phyloP scores from a whole-genome alignment of 225 moss, liverwort and hornwort species.

The Neckera pumila region DNA sequence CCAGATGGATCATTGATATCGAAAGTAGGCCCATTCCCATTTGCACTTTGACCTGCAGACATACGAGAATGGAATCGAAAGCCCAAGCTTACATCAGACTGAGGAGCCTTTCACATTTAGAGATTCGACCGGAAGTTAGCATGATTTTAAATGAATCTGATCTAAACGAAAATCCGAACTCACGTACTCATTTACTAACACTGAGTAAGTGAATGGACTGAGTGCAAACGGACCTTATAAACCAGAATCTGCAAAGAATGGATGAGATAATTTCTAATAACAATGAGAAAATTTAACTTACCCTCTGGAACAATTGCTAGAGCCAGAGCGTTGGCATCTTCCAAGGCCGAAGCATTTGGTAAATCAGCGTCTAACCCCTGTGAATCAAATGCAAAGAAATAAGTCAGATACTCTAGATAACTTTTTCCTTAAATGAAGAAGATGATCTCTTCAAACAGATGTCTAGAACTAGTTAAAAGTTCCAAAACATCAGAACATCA shows the following conservation, averaged over 20 bases:
- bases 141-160: not conserved
- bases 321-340: slow-evolving; percentile 91
- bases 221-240: not conserved
- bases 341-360: slow-evolving; percentile 63
- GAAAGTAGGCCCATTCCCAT: slow-evolving; percentile 62
- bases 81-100: not conserved
- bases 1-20: slow-evolving; percentile 84
- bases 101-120: not conserved
- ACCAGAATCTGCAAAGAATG: not conserved
- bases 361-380: slow-evolving; percentile 72
- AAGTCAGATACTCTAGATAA: not conserved
- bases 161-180: not conserved
- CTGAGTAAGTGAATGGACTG: not conserved
- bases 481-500: not conserved
- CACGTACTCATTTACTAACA: not conserved
- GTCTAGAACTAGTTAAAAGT: not conserved
- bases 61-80: not conserved
- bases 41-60: slow-evolving; percentile 31
- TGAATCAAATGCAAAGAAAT: not conserved
- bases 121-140: not conserved
- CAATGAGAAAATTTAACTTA: not conserved
- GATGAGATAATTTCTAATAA: not conserved
- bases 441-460: not conserved
- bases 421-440: not conserved
- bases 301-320: slow-evolving; percentile 92